phyloP scores from a whole-genome alignment of 495 filamentous ascomycete species.

The Xanthoparmelia taractica region DNA sequence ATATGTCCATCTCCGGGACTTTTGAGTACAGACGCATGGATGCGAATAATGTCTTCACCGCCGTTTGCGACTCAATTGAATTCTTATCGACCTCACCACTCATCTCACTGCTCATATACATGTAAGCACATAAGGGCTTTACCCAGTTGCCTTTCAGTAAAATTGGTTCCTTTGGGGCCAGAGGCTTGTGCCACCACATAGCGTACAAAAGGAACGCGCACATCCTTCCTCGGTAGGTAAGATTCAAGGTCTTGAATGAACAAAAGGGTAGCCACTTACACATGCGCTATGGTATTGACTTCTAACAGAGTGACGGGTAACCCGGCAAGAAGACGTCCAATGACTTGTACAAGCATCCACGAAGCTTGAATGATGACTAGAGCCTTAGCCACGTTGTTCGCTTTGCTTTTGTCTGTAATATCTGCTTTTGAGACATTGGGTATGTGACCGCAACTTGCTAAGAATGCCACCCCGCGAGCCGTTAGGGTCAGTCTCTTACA shows the following conservation, averaged over 20 bases:
- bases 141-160: constrained; percentile 15
- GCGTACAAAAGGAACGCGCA: constrained; percentile 24
- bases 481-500: constrained; percentile 16
- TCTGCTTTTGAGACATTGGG: constrained; percentile 15
- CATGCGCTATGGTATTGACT: constrained; percentile 27
- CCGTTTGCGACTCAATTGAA: constrained; percentile 9
- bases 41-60: not conserved
- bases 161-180: constrained; percentile 21
- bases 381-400: constrained; percentile 23
- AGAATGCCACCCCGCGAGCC: constrained; percentile 19
- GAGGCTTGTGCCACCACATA: constrained; percentile 27
- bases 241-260: too few relatives aligned
- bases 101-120: constrained; percentile 23
- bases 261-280: too few relatives aligned
- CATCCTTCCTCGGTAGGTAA: too few relatives aligned
- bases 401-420: constrained; percentile 30
- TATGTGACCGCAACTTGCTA: constrained; percentile 17
- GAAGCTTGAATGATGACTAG: constrained; percentile 24
- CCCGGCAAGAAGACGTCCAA: constrained; percentile 14
- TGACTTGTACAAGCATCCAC: constrained; percentile 27
- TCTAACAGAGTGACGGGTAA: constrained; percentile 27
- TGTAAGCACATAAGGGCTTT: constrained; percentile 15
- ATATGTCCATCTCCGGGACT: constrained; percentile 1
- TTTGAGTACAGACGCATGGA: not conserved
- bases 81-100: constrained; percentile 10